phyloP scores from a whole-genome alignment of 352 stramenopile genomes.

The Phytophthora tentaculata region DNA sequence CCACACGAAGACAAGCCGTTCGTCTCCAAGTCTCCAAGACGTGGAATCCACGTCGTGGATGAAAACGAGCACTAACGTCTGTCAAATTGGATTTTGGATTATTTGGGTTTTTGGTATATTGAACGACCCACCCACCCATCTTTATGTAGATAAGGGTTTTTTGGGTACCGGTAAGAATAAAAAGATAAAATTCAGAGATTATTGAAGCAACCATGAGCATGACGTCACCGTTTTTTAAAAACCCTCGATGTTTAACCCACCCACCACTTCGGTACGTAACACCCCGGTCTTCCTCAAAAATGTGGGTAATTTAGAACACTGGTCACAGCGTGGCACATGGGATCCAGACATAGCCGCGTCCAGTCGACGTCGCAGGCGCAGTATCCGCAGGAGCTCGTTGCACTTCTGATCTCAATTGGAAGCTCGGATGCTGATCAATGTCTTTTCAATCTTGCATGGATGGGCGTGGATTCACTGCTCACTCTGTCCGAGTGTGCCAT shows the following conservation, averaged over 20 bases:
- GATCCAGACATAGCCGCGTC: slow-evolving; percentile 34
- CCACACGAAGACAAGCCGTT: slow-evolving; percentile 1
- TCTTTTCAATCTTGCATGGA: slow-evolving; percentile 17
- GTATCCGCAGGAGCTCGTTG: slow-evolving; percentile 21
- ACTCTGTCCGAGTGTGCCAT: slow-evolving; percentile 15
- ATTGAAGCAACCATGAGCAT: too few species aligned
- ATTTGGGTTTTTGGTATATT: too few species aligned
- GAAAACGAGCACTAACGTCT: neutral
- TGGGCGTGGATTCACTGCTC: slow-evolving; percentile 31
- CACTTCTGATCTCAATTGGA: slow-evolving; percentile 30
- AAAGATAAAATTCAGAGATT: too few species aligned
- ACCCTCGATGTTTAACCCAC: too few species aligned
- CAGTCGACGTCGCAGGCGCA: slow-evolving; percentile 28
- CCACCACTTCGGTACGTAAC: too few species aligned
- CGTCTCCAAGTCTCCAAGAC: slow-evolving; percentile 1
- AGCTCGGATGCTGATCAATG: slow-evolving; percentile 1
- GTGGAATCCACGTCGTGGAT: too few species aligned
- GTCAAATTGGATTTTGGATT: neutral
- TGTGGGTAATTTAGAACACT: too few species aligned
- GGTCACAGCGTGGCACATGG: slow-evolving; percentile 8
- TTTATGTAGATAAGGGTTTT: too few species aligned
- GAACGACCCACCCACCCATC: too few species aligned
- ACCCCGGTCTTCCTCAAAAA: too few species aligned
- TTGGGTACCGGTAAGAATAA: too few species aligned
- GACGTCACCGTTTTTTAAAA: too few species aligned